Evolutionary conservation across 164 flowering plant species (phyloP).

Genomic region (Sedum album): DNA sequence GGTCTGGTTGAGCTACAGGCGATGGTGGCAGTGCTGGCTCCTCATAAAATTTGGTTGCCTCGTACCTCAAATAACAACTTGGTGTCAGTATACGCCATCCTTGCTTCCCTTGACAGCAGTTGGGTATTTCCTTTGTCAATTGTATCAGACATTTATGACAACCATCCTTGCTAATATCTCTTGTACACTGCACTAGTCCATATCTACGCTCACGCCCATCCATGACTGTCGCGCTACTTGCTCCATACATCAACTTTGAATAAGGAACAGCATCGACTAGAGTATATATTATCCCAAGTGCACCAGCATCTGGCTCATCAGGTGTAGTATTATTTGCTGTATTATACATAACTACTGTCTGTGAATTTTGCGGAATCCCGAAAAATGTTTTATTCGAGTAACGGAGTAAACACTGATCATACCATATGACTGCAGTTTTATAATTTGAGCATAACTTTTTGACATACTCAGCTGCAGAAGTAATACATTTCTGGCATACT

Average conservation of each 20-base stretch:
- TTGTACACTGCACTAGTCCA: conserved; percentile 18
- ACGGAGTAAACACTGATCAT: conserved; percentile 20
- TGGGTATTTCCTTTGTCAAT: background rate
- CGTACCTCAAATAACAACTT: conserved; percentile 11
- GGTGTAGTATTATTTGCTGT: background rate
- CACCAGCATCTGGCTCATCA: background rate
- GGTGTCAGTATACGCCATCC: conserved; percentile 12
- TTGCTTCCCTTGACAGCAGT: conserved; percentile 7
- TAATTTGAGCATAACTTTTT: conserved; percentile 6
- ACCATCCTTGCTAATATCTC: conserved; percentile 9
- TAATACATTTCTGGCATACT: conserved; percentile 16
- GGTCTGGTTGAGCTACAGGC: background rate
- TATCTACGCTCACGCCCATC: conserved; percentile 4
- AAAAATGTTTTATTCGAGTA: conserved; percentile 14
- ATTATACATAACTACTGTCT: conserved; percentile 2
- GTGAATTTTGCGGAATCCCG: background rate
- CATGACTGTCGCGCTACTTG: background rate
- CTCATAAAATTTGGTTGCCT: conserved; percentile 4
- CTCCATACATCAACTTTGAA: background rate
- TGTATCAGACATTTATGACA: conserved; percentile 11
- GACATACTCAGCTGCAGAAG: conserved; percentile 10
- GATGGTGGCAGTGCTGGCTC: conserved; percentile 9
- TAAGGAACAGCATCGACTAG: conserved; percentile 1
- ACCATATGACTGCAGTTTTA: conserved; percentile 18
- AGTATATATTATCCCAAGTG: background rate